Evolutionary conservation across 148 eudicot genomes (phyloP).

Genomic region (Camellia sinensis): DNA sequence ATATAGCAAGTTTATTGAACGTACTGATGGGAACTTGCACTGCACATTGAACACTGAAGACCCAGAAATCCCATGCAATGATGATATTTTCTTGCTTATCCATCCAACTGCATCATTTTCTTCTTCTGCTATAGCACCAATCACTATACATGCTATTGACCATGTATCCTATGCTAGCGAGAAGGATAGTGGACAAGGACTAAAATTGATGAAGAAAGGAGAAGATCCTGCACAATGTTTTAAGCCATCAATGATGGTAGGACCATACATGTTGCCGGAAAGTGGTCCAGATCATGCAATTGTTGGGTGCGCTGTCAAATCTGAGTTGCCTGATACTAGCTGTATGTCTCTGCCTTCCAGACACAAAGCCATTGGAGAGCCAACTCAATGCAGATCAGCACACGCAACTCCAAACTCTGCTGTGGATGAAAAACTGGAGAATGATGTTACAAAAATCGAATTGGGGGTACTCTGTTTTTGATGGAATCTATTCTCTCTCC

Average conservation of each 20-base stretch:
- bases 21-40: slow-evolving; percentile 34
- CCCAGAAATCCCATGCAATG: slow-evolving; percentile 76
- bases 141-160: slow-evolving; percentile 29
- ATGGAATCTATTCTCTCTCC: neutral
- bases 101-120: slow-evolving; percentile 31
- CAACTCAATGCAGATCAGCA: slow-evolving; percentile 31
- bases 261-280: slow-evolving; percentile 26
- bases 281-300: slow-evolving; percentile 18
- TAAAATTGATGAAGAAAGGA: slow-evolving; percentile 33
- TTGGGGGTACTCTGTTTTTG: slow-evolving; percentile 21
- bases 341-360: slow-evolving; percentile 26
- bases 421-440: slow-evolving; percentile 20
- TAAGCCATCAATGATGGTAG: slow-evolving; percentile 22
- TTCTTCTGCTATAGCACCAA: slow-evolving; percentile 23
- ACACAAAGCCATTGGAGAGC: slow-evolving; percentile 33
- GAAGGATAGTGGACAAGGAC: slow-evolving; percentile 30
- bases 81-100: slow-evolving; percentile 66
- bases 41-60: slow-evolving; percentile 77
- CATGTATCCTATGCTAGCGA: slow-evolving; percentile 31
- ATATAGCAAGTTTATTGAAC: slow-evolving; percentile 37
- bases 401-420: slow-evolving; percentile 21
- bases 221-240: slow-evolving; percentile 41
- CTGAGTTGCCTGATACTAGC: slow-evolving; percentile 35
- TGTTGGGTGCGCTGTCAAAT: slow-evolving; percentile 35
- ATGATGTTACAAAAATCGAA: slow-evolving; percentile 26